Evolutionary conservation across 2,329 filamentous ascomycete species (phyloP), one percentile per base, ranked within the genome.

Genomic region (Talaromyces verruculosus): DNA sequence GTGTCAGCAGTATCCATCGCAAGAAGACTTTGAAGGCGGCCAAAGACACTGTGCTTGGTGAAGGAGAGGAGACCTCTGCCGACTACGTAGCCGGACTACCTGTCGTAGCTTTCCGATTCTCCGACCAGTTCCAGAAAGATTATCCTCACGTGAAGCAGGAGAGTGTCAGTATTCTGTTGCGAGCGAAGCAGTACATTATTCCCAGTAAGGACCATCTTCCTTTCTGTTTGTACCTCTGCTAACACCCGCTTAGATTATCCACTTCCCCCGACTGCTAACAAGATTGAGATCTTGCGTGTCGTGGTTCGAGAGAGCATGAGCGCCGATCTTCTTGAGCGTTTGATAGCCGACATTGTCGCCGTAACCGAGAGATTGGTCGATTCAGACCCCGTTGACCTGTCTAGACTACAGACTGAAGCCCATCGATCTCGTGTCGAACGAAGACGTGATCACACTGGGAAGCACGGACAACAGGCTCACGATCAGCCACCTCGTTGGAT

Each of bases 131-230:
- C 77, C 84, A 84, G 73, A 80, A 82, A 66, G 77, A 87, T 51
- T 89, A 83, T 74, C 85, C 87, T 0, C 85, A 88, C 69, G 80
- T 90, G 67, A 86, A 88, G 76, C 89, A 91, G 75, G 87, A 85
- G 65, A 83, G 83, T 5, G 81, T 91, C 15, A 87, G 84, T 63
- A 85, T 88, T 19, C 76, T 91, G 47, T 76, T 90, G 64, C 82
- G 88, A 15, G 85, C 86, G 4, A 88, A 88, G 72, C 87, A 90
- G 76, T 91, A 89, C 79, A 90, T 91, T 67, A 87, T 91, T 65
- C 88, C 88, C 25, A 90, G 82, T 84, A 77, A 73, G 80, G 74
- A 11, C 25, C 17, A 17, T 41, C 17, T n/a, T 6, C 47, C 35
- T 45, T 51, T 43, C 41, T 15, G n/a, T 19, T 13, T 45, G 15